phyloP scores from a whole-genome alignment of 2,329 filamentous ascomycete species.

The Chaetomium sp. region DNA sequence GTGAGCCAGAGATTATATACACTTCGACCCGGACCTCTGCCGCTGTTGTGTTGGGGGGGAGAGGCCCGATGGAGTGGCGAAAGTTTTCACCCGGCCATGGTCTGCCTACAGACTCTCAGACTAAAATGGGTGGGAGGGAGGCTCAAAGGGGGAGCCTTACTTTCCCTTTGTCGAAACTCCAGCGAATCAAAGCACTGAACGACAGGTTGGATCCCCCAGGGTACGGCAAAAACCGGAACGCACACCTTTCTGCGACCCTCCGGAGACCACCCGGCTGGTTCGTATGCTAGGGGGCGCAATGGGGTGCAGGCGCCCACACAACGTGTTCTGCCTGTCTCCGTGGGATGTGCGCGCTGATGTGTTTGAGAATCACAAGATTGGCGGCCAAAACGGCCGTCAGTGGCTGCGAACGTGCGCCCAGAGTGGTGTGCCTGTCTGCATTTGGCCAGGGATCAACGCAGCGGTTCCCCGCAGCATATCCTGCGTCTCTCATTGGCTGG shows the following conservation, averaged over 20 bases:
- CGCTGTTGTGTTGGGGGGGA: not conserved
- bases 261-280: too few relatives aligned
- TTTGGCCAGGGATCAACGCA: conserved; percentile 16
- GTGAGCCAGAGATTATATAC: not conserved
- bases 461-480: conserved; percentile 20
- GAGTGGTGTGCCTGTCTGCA: too few relatives aligned
- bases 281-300: too few relatives aligned
- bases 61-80: not conserved
- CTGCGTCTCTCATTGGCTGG: conserved; percentile 13
- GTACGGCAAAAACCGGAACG: conserved; percentile 7
- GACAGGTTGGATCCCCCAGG: not conserved
- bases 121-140: not conserved
- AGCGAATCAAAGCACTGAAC: conserved; percentile 2
- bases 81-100: not conserved
- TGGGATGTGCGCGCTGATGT: not conserved
- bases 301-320: too few relatives aligned
- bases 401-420: too few relatives aligned
- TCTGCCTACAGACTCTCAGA: not conserved
- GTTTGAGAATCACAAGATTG: not conserved
- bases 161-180: not conserved
- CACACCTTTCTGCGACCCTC: too few relatives aligned
- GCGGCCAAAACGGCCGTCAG: too few relatives aligned
- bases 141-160: not conserved
- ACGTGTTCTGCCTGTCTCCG: too few relatives aligned
- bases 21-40: not conserved